Conservation (phyloP, 805 yeast genomes). For the Candida peoriensis region DNA sequence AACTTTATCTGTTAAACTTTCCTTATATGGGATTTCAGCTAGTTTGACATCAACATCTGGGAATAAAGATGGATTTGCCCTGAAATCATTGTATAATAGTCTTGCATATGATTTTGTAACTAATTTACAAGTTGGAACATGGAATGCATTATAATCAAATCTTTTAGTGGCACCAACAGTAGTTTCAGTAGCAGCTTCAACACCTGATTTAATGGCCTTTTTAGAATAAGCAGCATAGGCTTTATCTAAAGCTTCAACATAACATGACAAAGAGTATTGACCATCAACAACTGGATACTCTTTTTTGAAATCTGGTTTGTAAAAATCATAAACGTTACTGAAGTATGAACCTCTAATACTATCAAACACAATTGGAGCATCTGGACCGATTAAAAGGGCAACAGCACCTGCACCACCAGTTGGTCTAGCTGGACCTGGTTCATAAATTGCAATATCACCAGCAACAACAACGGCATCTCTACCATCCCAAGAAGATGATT, state of each 20-base stretch:
- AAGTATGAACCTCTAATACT: constrained; percentile 84
- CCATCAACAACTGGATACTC: constrained; percentile 99
- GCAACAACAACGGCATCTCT: constrained; percentile 95
- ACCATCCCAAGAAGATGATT: constrained; percentile 96
- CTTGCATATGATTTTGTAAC: constrained; percentile 92
- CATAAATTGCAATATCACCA: constrained; percentile 97
- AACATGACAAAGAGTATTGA: constrained; percentile 89
- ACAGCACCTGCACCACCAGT: constrained; percentile 99
- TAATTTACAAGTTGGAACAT: constrained; percentile 95
- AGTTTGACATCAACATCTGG: constrained; percentile 50
- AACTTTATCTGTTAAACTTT: constrained; percentile 70
- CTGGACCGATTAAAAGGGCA: constrained; percentile 93
- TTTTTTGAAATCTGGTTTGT: constrained; percentile 93
- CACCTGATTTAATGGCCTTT: constrained; percentile 57
- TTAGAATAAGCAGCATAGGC: constrained; percentile 79
- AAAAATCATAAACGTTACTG: constrained; percentile 97
- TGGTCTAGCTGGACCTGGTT: constrained; percentile 97
- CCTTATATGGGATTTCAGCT: constrained; percentile 61
- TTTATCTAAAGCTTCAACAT: constrained; percentile 86
- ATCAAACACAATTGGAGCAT: constrained; percentile 94
- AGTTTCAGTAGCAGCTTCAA: constrained; percentile 39
- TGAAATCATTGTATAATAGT: constrained; percentile 82
- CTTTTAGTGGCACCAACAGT: constrained; percentile 63
- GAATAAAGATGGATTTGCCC: constrained; percentile 59
- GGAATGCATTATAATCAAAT: constrained; percentile 94